These are phyloP conservation scores for Aspergillus cristatus DNA, from an alignment of 495 filamentous ascomycete species.

Conservation along the genomic window DNA sequence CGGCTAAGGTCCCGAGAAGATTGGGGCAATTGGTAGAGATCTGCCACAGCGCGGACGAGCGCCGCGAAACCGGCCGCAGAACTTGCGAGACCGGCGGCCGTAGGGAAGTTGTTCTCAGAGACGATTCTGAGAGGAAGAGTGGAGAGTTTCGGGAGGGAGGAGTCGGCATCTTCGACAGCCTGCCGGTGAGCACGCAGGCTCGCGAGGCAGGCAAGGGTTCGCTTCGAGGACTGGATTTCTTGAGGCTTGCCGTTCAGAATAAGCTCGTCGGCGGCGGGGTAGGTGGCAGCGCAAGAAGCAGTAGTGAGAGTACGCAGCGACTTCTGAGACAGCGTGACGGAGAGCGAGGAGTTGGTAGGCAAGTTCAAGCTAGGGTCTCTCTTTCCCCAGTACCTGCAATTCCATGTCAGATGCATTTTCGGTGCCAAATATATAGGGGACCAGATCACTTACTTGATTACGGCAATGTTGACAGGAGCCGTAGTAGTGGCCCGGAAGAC, in stretches of 20 bases:
- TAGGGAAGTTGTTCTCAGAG: conserved; percentile 97
- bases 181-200: conserved; percentile 70
- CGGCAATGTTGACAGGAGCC: conserved; percentile 96
- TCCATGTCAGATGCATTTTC: conserved; percentile 14
- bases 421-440: conserved; percentile 2
- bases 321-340: conserved; percentile 86
- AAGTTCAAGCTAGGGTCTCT: conserved; percentile 87
- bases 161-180: conserved; percentile 58
- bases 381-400: conserved; percentile 89
- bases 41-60: conserved; percentile 82
- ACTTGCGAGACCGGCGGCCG: conserved; percentile 88
- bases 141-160: conserved; percentile 69
- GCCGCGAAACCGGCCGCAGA: conserved; percentile 94
- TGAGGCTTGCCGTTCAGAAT: conserved; percentile 75
- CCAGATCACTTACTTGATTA: conserved; percentile 69
- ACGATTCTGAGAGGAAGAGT: conserved; percentile 68
- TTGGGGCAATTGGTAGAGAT: conserved; percentile 77
- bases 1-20: conserved; percentile 69
- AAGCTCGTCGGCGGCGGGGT: conserved; percentile 62
- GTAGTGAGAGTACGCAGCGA: conserved; percentile 95
- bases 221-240: conserved; percentile 68
- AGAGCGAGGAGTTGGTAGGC: conserved; percentile 94
- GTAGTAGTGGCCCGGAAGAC: conserved; percentile 90
- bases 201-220: conserved; percentile 83
- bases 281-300: conserved; percentile 76